phyloP scores from a whole-genome alignment of 257 asterid species.

The Rubia yunnanensis region DNA sequence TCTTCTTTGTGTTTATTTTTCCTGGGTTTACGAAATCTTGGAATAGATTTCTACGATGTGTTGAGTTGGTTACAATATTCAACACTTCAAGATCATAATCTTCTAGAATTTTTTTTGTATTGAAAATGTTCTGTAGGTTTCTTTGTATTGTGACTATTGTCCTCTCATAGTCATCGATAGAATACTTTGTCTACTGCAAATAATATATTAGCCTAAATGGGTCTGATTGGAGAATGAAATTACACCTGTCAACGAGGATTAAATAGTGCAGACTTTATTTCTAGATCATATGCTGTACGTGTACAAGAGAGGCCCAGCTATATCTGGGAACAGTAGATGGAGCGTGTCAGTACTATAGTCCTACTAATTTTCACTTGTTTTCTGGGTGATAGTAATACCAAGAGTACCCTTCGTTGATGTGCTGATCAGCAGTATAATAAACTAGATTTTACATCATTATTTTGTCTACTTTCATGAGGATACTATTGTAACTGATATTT shows the following conservation, averaged over 20 bases:
- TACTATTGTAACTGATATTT: neutral
- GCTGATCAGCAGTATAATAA: neutral
- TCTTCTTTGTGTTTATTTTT: neutral
- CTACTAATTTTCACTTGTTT: neutral
- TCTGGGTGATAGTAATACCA: neutral
- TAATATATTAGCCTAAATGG: neutral
- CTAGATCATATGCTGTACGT: neutral
- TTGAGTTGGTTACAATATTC: no score
- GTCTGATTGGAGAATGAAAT: slow-evolving; percentile 1
- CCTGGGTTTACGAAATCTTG: neutral
- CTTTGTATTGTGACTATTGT: neutral
- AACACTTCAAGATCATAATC: neutral
- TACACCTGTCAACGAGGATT: neutral
- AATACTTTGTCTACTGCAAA: neutral
- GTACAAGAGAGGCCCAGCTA: neutral
- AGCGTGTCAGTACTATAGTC: neutral
- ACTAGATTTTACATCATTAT: neutral
- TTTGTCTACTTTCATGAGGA: no score
- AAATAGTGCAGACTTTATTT: neutral
- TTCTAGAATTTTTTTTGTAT: neutral
- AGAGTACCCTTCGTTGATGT: neutral
- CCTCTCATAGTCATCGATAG: neutral
- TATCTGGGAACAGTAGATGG: neutral
- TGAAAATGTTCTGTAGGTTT: neutral
- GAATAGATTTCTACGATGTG: neutral